Evolutionary conservation across 345 rosid genomes (phyloP).

Genomic region (Gossypium arboreum): DNA sequence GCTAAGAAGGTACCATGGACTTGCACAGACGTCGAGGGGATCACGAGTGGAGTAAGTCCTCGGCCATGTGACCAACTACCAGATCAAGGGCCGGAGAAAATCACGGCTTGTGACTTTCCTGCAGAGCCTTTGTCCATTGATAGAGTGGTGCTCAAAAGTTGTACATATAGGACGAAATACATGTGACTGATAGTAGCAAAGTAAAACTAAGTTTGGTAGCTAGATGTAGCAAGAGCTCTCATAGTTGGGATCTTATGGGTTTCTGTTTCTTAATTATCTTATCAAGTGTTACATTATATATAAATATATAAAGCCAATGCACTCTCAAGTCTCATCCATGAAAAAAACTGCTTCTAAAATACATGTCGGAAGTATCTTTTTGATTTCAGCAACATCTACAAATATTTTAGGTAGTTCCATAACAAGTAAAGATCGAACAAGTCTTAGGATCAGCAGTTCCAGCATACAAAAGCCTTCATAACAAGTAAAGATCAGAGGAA

Average conservation of each 20-base stretch:
- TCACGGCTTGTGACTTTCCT: constrained; percentile 58
- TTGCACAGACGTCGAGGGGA: constrained; percentile 52
- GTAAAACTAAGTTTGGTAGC: not conserved
- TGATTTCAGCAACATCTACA: not conserved
- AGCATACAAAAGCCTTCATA: too few relatives aligned
- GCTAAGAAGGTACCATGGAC: constrained; percentile 69
- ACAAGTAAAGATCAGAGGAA: too few relatives aligned
- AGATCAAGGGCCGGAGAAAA: constrained; percentile 36
- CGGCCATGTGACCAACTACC: constrained; percentile 47
- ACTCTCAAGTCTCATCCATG: not conserved
- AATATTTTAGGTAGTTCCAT: not conserved
- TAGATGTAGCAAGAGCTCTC: not conserved
- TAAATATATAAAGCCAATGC: not conserved
- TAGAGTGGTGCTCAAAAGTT: constrained; percentile 48
- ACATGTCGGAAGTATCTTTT: not conserved
- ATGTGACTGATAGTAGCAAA: constrained; percentile 16
- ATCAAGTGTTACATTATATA: not conserved
- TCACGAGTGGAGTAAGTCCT: constrained; percentile 52
- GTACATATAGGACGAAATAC: constrained; percentile 36
- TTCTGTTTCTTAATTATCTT: constrained; percentile 3
- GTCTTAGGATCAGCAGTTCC: too few relatives aligned
- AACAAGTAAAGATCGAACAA: too few relatives aligned
- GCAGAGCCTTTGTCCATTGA: constrained; percentile 56
- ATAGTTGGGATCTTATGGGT: not conserved
- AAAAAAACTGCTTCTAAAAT: not conserved